Evolutionary conservation across 257 asterid genomes (phyloP).

Genomic region (Marsdenia floribunda): DNA sequence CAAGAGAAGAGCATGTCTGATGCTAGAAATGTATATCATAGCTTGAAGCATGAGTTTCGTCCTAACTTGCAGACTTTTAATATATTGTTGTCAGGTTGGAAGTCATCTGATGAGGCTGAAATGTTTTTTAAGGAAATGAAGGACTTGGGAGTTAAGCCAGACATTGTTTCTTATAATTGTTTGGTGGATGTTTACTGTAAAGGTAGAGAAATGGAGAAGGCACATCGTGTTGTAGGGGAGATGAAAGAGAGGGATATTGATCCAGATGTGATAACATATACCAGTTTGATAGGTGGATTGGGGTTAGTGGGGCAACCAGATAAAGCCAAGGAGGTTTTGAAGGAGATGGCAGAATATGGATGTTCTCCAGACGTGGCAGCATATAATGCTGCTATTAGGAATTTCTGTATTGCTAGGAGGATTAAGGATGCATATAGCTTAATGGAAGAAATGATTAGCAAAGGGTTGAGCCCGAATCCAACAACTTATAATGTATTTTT

Average conservation of each 20-base stretch:
- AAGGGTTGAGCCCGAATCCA: conserved; percentile 74
- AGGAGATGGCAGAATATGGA: conserved; percentile 87
- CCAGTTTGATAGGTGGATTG: conserved; percentile 81
- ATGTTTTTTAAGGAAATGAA: conserved; percentile 63
- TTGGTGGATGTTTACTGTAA: conserved; percentile 85
- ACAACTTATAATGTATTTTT: conserved; percentile 81
- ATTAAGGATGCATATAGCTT: conserved; percentile 50
- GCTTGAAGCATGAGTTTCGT: conserved; percentile 64
- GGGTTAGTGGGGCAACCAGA: conserved; percentile 90
- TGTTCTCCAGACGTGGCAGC: conserved; percentile 89
- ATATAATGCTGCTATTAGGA: conserved; percentile 76
- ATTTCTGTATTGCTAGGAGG: conserved; percentile 87
- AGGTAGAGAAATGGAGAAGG: conserved; percentile 71
- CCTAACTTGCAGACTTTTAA: conserved; percentile 78
- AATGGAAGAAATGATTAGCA: conserved; percentile 68
- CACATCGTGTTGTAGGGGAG: conserved; percentile 41
- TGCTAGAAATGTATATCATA: conserved; percentile 77
- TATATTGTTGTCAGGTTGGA: conserved; percentile 85
- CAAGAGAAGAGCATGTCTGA: conserved; percentile 90
- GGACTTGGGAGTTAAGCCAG: conserved; percentile 68
- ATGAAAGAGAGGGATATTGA: conserved; percentile 67
- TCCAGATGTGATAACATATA: conserved; percentile 77
- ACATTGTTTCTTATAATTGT: conserved; percentile 77
- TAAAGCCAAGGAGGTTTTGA: conserved; percentile 74
- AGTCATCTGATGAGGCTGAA: conserved; percentile 67